phyloP scores from a whole-genome alignment of 2,329 filamentous ascomycete species.

The Fusarium lateritium region DNA sequence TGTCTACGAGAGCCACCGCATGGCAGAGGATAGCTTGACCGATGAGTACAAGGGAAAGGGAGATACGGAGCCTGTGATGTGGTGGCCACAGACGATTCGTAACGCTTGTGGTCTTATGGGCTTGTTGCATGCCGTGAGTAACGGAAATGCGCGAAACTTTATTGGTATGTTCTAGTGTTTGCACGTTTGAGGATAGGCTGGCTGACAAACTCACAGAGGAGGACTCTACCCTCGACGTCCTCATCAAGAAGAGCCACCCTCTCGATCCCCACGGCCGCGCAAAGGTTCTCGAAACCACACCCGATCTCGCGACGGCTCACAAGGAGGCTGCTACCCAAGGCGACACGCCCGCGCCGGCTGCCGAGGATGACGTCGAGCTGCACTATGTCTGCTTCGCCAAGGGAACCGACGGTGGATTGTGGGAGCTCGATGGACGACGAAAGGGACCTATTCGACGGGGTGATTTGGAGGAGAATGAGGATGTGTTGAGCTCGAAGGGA shows the following conservation, averaged over 20 bases:
- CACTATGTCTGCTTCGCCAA: conserved; percentile 98
- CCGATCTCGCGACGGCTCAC: conserved; percentile 83
- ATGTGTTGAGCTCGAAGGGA: conserved; percentile 82
- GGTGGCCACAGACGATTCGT: conserved; percentile 95
- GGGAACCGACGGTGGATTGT: conserved; percentile 72
- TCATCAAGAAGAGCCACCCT: conserved; percentile 80
- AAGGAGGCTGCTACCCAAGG: conserved; percentile 81
- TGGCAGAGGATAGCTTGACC: conserved; percentile 77
- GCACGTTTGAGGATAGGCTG: background rate
- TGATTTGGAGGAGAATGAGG: conserved; percentile 70
- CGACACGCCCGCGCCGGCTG: conserved; percentile 83
- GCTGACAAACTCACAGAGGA: conserved; percentile 53
- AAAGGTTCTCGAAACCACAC: conserved; percentile 81
- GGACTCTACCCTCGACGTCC: conserved; percentile 70
- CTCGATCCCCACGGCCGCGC: conserved; percentile 77
- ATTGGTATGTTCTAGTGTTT: conserved; percentile 62
- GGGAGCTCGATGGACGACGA: conserved; percentile 72
- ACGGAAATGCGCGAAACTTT: conserved; percentile 77
- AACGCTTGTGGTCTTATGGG: conserved; percentile 96
- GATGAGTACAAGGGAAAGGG: conserved; percentile 78
- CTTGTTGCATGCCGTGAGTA: conserved; percentile 84
- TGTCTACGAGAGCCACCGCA: conserved; percentile 82
- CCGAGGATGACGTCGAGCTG: conserved; percentile 87
- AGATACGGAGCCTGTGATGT: conserved; percentile 81
- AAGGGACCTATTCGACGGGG: conserved; percentile 72